phyloP scores from a whole-genome alignment of 2,329 filamentous ascomycete genomes.

The Aspergillus ustus region DNA sequence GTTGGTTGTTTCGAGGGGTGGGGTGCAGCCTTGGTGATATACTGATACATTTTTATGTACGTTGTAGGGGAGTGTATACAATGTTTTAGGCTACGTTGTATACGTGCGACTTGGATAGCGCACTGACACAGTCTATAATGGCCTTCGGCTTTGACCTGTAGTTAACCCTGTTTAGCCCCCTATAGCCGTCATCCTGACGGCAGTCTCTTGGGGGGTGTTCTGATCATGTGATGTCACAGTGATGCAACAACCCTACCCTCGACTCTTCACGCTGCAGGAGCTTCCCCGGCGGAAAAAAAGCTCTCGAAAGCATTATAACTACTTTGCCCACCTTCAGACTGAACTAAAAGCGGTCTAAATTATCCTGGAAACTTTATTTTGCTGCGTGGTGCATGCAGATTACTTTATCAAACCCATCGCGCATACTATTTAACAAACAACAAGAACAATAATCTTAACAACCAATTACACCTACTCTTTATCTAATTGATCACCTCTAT shows the following conservation, averaged over 20 bases:
- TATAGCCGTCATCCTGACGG: neutral
- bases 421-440: neutral
- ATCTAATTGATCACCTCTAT: neutral
- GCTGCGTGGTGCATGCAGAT: neutral
- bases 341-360: neutral
- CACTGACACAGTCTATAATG: neutral
- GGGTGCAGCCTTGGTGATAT: slow-evolving; percentile 26
- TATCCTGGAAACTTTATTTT: neutral
- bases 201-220: neutral
- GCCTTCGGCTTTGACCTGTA: neutral
- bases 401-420: neutral
- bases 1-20: slow-evolving; percentile 36
- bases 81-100: neutral
- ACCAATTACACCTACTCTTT: neutral
- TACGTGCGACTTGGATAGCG: neutral
- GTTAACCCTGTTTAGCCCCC: neutral
- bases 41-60: neutral
- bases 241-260: slow-evolving; percentile 7
- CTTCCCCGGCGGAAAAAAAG: neutral
- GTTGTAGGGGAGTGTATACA: neutral
- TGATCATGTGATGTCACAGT: slow-evolving; percentile 11
- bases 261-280: neutral
- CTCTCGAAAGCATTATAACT: neutral
- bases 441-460: neutral
- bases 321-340: neutral